A percentile compares a stretch with the other conserved stretches of the same genome.
Evolutionary conservation across 2,329 filamentous ascomycete species (phyloP).

Genomic region (Bimuria novae-zelandiae): DNA sequence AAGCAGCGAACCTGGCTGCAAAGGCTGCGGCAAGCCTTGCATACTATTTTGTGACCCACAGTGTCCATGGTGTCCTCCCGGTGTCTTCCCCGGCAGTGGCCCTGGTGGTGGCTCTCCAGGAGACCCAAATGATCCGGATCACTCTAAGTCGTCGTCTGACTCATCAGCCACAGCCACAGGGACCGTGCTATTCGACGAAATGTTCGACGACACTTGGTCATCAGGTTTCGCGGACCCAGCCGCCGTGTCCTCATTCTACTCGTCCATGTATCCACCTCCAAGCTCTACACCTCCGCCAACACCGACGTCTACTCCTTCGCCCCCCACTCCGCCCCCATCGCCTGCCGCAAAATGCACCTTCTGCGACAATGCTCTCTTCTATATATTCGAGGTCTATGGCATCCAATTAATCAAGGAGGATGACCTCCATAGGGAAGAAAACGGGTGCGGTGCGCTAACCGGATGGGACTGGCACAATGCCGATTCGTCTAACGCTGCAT

Average conservation of each 20-base stretch:
- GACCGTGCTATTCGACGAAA: neutral
- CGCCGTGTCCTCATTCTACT: neutral
- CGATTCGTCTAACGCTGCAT: neutral
- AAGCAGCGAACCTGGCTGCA: neutral
- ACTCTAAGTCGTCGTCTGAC: neutral
- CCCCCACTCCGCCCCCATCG: neutral
- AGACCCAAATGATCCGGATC: neutral
- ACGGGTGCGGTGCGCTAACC: neutral
- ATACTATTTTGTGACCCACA: neutral
- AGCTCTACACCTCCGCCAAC: neutral
- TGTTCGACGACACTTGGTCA: neutral
- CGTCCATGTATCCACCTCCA: neutral
- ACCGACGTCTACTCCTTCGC: neutral
- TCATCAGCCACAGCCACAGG: neutral
- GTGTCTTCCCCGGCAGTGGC: neutral
- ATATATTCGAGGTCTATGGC: neutral
- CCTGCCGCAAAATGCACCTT: neutral
- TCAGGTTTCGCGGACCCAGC: neutral
- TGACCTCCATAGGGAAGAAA: neutral
- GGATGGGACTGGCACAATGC: conserved; percentile 1
- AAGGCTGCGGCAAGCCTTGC: neutral
- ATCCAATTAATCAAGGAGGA: neutral
- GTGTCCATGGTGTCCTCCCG: neutral
- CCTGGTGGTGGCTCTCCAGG: neutral
- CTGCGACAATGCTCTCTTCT: neutral